Evolutionary conservation across 352 stramenopile species (phyloP).

Genomic region (Albugo laibachii): DNA sequence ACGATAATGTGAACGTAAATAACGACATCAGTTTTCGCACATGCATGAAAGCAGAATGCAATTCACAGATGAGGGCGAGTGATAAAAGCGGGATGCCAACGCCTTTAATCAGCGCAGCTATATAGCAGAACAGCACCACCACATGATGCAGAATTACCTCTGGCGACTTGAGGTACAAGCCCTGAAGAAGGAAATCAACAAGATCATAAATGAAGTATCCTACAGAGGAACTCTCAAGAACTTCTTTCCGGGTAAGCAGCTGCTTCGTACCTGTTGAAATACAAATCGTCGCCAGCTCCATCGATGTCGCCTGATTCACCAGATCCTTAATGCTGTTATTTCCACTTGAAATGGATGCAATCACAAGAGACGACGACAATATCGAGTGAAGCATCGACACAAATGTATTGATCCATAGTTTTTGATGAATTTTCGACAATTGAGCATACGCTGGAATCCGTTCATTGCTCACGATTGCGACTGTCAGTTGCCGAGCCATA

Average conservation of each 20-base stretch:
- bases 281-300: constrained; percentile 30
- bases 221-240: neutral
- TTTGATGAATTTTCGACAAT: constrained; percentile 21
- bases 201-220: constrained; percentile 70
- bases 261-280: constrained; percentile 29
- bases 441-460: constrained; percentile 14
- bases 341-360: constrained; percentile 20
- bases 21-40: constrained; percentile 35
- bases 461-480: too few relatives aligned
- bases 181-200: constrained; percentile 54
- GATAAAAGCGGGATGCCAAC: constrained; percentile 51
- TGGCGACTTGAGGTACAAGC: constrained; percentile 46
- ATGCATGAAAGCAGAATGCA: constrained; percentile 69
- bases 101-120: constrained; percentile 47
- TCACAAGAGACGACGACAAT: constrained; percentile 28
- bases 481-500: too few relatives aligned
- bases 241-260: neutral
- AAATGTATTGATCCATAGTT: constrained; percentile 53
- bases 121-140: constrained; percentile 65
- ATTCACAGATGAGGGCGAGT: constrained; percentile 43
- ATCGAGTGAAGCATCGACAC: constrained; percentile 52
- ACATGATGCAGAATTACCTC: constrained; percentile 55
- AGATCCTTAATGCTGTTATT: constrained; percentile 19
- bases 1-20: constrained; percentile 30
- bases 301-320: constrained; percentile 14